phyloP scores from a whole-genome alignment of 1,284 basidiomycete genomes.

The Pholiota adiposa region DNA sequence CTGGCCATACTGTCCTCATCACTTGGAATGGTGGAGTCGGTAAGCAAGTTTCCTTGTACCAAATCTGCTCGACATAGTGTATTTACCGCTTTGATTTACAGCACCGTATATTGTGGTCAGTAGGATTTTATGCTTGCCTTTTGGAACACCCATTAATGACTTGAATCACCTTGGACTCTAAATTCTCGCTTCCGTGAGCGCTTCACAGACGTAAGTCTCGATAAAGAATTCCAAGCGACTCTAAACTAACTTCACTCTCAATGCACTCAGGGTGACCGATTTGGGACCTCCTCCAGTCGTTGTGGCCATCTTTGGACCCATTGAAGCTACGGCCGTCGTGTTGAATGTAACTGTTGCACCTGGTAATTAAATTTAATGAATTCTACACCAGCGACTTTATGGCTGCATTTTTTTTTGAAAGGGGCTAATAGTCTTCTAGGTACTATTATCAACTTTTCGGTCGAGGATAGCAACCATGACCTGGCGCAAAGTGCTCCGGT shows the following conservation, averaged over 20 bases:
- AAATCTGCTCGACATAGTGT: not conserved
- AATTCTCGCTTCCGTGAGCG: not conserved
- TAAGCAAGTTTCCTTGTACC: not conserved
- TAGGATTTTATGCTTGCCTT: not conserved
- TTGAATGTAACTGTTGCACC: not conserved
- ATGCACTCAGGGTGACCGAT: not conserved
- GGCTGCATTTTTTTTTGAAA: not conserved
- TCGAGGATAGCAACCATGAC: not conserved
- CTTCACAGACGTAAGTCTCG: not conserved
- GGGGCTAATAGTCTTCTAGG: not conserved
- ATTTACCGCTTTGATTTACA: not conserved
- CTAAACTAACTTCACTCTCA: not conserved
- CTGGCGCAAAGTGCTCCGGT: not conserved
- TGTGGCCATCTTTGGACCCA: not conserved
- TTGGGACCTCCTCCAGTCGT: not conserved
- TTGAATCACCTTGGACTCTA: too few species aligned
- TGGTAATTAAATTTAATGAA: not conserved
- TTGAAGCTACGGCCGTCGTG: not conserved
- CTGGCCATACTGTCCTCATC: not conserved
- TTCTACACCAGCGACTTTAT: not conserved
- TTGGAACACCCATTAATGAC: too few species aligned
- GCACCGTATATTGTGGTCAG: conserved; percentile 1
- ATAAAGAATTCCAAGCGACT: not conserved
- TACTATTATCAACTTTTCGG: not conserved
- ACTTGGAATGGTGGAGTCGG: conserved; percentile 5